Evolutionary conservation across 176 grass and related monocot species (phyloP).

Genomic region (Thalia dealbata): DNA sequence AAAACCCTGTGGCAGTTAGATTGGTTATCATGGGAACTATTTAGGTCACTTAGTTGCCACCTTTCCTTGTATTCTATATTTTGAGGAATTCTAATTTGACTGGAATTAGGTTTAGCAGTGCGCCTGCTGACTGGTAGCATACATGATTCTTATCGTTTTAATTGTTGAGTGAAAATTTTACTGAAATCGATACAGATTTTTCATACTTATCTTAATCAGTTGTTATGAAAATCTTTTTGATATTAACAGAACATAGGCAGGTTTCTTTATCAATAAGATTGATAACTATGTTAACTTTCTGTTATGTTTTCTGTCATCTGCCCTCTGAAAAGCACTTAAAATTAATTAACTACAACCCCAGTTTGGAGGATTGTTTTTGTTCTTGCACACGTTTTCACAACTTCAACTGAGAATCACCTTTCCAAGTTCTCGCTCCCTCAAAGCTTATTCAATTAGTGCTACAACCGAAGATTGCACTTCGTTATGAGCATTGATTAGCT

Average conservation of each 20-base stretch:
- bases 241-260: no score
- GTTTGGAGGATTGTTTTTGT: background rate
- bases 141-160: background rate
- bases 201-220: no score
- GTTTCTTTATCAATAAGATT: no score
- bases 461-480: background rate
- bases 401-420: background rate
- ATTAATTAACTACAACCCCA: background rate
- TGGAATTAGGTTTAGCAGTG: background rate
- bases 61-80: background rate
- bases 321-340: background rate
- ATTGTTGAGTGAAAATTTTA: no score
- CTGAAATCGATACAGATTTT: no score
- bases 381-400: background rate
- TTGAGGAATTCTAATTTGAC: background rate
- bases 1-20: background rate
- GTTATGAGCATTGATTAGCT: background rate
- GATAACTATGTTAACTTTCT: no score
- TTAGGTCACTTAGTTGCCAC: background rate
- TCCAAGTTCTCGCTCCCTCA: background rate
- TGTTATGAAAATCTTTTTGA: no score
- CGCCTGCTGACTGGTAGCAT: background rate
- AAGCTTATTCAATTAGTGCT: background rate
- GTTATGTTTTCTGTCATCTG: background rate
- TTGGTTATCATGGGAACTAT: background rate